Conservation (phyloP, 108 stramenopile species). For the Skeletonema marinoi region DNA sequence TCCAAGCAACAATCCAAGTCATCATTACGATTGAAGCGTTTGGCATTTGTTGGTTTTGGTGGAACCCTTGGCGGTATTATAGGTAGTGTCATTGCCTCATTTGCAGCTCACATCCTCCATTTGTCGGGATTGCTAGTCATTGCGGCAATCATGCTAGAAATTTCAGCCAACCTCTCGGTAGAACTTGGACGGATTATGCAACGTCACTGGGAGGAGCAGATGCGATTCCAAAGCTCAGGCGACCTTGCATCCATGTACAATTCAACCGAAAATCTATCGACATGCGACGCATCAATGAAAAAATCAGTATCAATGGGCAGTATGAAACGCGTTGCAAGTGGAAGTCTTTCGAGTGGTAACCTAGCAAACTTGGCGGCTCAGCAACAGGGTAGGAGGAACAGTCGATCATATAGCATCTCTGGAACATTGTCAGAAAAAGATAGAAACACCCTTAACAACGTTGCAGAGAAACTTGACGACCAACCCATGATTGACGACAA, state of each 20-base stretch:
- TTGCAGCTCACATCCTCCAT: constrained; percentile 67
- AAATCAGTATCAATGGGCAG: constrained; percentile 68
- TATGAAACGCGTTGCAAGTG: constrained; percentile 86
- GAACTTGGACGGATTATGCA: constrained; percentile 90
- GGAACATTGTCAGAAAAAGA: constrained; percentile 11
- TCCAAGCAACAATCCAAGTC: constrained; percentile 18
- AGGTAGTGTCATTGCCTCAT: constrained; percentile 77
- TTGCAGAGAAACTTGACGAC: constrained; percentile 5
- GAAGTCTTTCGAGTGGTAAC: constrained; percentile 58
- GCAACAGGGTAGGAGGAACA: constrained; percentile 12
- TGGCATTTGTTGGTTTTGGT: constrained; percentile 86
- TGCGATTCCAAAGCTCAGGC: constrained; percentile 56
- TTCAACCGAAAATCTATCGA: constrained; percentile 22
- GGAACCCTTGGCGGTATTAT: constrained; percentile 87
- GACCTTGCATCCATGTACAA: constrained; percentile 65
- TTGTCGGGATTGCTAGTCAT: constrained; percentile 75
- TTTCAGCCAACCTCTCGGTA: constrained; percentile 78
- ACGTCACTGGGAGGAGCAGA: constrained; percentile 86
- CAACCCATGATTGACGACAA: constrained; percentile 61
- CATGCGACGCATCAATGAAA: constrained; percentile 60
- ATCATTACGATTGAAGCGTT: constrained; percentile 62
- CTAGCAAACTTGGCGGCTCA: constrained; percentile 17
- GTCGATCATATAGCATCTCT: constrained; percentile 33
- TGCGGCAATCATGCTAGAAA: constrained; percentile 73
- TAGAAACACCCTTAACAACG: constrained; percentile 9